Base-by-base conservation (phyloP, 2,329 filamentous ascomycete species). In the Capronia epimyces region DNA sequence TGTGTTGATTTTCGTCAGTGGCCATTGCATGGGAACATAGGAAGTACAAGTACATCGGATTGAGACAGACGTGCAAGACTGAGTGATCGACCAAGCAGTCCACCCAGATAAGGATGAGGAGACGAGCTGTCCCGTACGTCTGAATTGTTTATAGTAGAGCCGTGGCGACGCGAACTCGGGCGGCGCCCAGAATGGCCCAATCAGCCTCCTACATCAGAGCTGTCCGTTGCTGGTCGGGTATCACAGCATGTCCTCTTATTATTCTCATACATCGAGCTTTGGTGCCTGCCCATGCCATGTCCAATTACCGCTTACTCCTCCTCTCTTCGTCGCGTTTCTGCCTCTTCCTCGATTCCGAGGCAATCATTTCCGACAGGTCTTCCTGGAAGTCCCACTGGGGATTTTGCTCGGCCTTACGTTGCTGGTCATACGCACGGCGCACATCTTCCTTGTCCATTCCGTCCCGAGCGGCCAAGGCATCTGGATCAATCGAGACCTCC, bases 351-450 rank as follows among this genome's bases (percentile, higher is more conserved):
- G 84, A 89, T 72, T 97, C 93, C 63, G 88, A 84, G 10, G 89
- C 89, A 72, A 98, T 96, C 87, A 98, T 94, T 64, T 95, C 87
- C 63, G 84, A 91, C 50, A 98, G 71, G 65, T 96, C 91, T 61
- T 97, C 91, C 66, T 95, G 87, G 69, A 85, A 84, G 51, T 82
- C 80, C 80, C 84, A 89, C 62, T 82, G 79, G 18, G 82, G 80
- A 29, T 84, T 83, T 69, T 80, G 66, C 74, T 85, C 75, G 73
- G 78, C 77, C 63, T 81, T 77, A 63, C 79, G 77, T 66, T 82
- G 75, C 27, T 76, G 82, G 52, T 97, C 90, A 64, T 94, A 98
- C 65, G 84, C 79, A 63, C 79, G 82, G 67, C 79, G 80, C 63
- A 98, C 68, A 61, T 90, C 87, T 21, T 95, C 90, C 68, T 91